Base-by-base conservation (phyloP, 495 filamentous ascomycete species). In the Aspergillus wentii region DNA sequence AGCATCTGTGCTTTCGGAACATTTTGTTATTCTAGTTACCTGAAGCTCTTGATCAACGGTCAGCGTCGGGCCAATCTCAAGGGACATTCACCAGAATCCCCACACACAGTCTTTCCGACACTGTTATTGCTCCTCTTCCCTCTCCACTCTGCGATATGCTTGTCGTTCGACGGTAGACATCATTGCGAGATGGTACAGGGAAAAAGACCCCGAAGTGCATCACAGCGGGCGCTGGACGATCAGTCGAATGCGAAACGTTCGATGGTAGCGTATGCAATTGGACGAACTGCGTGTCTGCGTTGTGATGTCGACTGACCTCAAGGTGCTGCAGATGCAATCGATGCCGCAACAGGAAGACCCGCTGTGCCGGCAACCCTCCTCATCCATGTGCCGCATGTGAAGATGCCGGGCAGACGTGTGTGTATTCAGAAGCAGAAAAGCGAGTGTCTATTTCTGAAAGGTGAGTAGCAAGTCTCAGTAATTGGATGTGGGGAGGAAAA, bases 401-500 rank as follows among this genome's bases (percentile, higher is more conserved):
- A 21, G 59, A 63, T 33, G 51, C 34, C 1, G 53, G 49, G 3
- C 49, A 56, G 9, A n/a, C 22, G 7, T 66, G 62, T 37, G 46
- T 61, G n/a, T 66, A 63, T 22, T 56, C 59, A 0, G 62, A 66
- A 39, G 55, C 62, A 1, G 62, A 66, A 20, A 66, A 63, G 38
- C 49, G 62, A 9, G 43, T 63, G 19, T 56, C 62, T 0, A 59
- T 66, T 26, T 48, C 57, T 0, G 59, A 61, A 30, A 63, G 62
- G 62, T 60, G 22, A 43, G 30, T 21, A 3, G 4, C 7, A 32
- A 19, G 1, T 14, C 17, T 11, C 16, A 9, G 3, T 11, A 29
- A 29, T n/a, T 4, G 26, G 26, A 29, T n/a, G 14, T n/a, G 6
- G 22, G 6, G 10, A 25, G 22, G 10, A 5, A 25, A 25, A 25